Base-by-base conservation (phyloP, 179 eudicot species). In the Spergularia azorica region DNA sequence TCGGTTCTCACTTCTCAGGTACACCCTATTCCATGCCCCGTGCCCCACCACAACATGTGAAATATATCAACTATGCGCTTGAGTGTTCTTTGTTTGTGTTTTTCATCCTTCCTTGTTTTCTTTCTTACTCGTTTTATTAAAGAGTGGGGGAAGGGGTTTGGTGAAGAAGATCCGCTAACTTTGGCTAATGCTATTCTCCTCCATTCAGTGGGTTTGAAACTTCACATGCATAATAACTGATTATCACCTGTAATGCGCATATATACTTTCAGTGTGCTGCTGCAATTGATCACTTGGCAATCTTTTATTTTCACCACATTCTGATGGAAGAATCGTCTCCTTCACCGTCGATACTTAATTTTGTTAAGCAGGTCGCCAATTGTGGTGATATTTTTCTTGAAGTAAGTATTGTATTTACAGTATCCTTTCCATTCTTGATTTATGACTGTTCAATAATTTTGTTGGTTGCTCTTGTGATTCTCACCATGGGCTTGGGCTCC, bases 261-360 rank as follows among this genome's bases (percentile, higher is more conserved):
- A 63, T 68, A n/a, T 64, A 39, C 63, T 57, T 76, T 64, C 88
- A 86, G 89, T 81, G 83, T 74, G 87, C 85, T 79, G 61, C 64
- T 74, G 79, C 85, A 39, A 64, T 83, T 18, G 82, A 86, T 84
- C 82, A 79, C 76, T 62, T 86, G 87, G 85, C 83, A 76, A 79
- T 83, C 16, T 86, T 58, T 81, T 86, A 86, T 75, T 83, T 86
- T 74, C 62, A 86, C 64, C 77, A 77, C 70, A 75, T 86, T 56
- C 26, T 79, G 50, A 48, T 76, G 83, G 83, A 77, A 67, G 89
- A 84, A 75, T 54, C 78, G 18, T 79, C 85, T 9, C 67, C 80
- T 63, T 81, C 87, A 20, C 83, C 83, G 43, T 75, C 79, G 67
- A 21, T 79, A 52, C 52, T 69, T 46, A 79, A 54, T 50, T 79